A percentile compares a stretch with the other conserved stretches of the same genome.
Evolutionary conservation across 176 grass and related monocot genomes (phyloP).

Genomic region (Lolium rigidum): DNA sequence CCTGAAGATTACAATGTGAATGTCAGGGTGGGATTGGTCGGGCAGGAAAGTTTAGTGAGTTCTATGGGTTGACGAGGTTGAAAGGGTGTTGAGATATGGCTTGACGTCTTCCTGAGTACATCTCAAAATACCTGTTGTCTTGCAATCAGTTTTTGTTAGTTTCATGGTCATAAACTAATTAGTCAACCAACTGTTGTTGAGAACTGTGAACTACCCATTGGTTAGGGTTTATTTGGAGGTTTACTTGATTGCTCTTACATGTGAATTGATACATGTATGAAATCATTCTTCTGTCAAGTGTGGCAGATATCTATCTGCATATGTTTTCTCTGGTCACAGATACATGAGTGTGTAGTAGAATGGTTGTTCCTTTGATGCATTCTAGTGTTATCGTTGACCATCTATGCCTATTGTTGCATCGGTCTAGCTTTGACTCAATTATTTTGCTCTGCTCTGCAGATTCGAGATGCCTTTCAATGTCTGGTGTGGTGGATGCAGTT

Average conservation of each 20-base stretch:
- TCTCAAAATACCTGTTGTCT: not conserved
- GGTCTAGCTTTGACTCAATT: not conserved
- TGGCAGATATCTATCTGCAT: not conserved
- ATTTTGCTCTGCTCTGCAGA: slow-evolving; percentile 45
- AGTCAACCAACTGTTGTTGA: not conserved
- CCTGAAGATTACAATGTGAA: not conserved
- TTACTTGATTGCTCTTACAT: not conserved
- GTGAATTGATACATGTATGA: not conserved
- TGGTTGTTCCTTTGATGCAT: not conserved
- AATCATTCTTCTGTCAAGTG: not conserved
- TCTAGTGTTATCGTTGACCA: not conserved
- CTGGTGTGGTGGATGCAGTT: slow-evolving; percentile 98
- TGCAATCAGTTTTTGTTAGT: not conserved
- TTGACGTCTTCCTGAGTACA: not conserved
- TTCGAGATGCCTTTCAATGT: slow-evolving; percentile 99
- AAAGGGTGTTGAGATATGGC: not conserved
- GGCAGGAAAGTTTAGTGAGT: not conserved
- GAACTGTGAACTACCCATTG: not conserved
- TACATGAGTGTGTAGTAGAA: not conserved
- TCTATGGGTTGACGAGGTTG: not conserved
- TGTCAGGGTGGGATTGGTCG: not conserved
- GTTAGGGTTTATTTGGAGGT: not conserved
- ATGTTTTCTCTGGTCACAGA: not conserved
- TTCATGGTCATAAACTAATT: not conserved
- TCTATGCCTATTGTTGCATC: not conserved